Conservation (phyloP, 2,329 filamentous ascomycete genomes). For the Arthrobotrys conoides region DNA sequence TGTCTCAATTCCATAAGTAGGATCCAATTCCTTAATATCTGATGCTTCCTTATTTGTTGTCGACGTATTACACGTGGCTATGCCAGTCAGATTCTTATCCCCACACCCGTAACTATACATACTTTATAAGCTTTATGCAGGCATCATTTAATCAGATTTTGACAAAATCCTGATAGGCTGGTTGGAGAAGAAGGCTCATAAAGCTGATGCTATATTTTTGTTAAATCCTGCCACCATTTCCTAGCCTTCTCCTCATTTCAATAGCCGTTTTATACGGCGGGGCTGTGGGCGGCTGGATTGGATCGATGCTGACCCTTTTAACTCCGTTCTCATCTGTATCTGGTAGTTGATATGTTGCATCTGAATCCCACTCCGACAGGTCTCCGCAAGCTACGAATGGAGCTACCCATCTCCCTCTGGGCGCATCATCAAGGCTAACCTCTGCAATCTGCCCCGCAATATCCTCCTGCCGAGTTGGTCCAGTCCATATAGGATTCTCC, state of each 20-base stretch:
- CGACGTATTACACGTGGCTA: constrained; percentile 57
- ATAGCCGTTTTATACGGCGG: constrained; percentile 94
- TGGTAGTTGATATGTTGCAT: constrained; percentile 91
- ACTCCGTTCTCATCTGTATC: constrained; percentile 74
- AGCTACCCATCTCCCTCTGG: constrained; percentile 83
- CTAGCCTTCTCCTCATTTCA: constrained; percentile 76
- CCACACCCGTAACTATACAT: constrained; percentile 7
- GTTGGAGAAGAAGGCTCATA: constrained; percentile 15
- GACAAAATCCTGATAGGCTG: constrained; percentile 35
- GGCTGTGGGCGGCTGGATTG: constrained; percentile 93
- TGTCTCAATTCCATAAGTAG: constrained; percentile 44
- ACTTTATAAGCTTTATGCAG: too few species aligned
- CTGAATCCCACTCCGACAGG: constrained; percentile 92
- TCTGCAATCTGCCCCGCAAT: constrained; percentile 63
- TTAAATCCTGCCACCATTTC: constrained; percentile 60
- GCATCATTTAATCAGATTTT: constrained; percentile 27
- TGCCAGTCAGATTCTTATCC: constrained; percentile 54
- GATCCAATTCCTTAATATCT: constrained; percentile 40
- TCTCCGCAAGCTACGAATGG: constrained; percentile 98
- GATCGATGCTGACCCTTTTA: constrained; percentile 80
- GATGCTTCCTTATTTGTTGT: constrained; percentile 16
- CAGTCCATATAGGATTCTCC: constrained; percentile 81
- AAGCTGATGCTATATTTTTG: constrained; percentile 30
- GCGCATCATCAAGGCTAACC: constrained; percentile 66
- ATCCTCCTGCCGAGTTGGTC: constrained; percentile 67